Evolutionary conservation across 441 rosid species (phyloP), one percentile per base, ranked within the genome.

Genomic region (Pelargonium fulgidum): DNA sequence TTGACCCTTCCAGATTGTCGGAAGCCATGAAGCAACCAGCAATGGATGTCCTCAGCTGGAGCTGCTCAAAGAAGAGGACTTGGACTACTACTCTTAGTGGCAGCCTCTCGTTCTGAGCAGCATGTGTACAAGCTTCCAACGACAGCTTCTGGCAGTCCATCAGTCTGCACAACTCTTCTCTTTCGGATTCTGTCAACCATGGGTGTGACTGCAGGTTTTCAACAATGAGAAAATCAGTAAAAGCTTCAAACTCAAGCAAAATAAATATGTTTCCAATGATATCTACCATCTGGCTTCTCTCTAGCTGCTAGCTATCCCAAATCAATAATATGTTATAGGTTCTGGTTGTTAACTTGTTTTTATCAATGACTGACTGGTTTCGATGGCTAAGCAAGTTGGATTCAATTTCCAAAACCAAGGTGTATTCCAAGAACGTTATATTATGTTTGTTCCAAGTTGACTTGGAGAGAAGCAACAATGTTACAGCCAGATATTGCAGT

Each of bases 111-210:
- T 94, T 94, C 79, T 94, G 99, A 0, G 98, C 97, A 0, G 99
- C 99, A 22, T 94, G 99, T 17, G 98, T 90, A 79, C 99, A 94
- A 7, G 99, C 99, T 80, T 94, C 99, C 75, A 92, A 48, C 17
- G 99, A 94, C 71, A 94, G 96, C 78, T 94, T 94, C 81, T 94
- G 97, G 75, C 99, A 92, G 78, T 92, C 99, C 84, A 94, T 84
- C 69, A 90, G 72, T 76, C 94, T 75, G 81, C 97, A 92, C 17
- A 94, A 92, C 63, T 89, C 91, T 71, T 94, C 97, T 77, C 96
- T 86, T 59, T 94, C 96, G 0, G 92, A 77, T 82, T 94, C 99
- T 0, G 88, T 82, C 74, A 90, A 76, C 97, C 97, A 92, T 0
- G 96, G 97, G 81, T 94, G 99, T 56, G 96, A 86, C 99, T 94